Conservation (phyloP, 257 asterid genomes). For the Primulina huaijiensis region DNA sequence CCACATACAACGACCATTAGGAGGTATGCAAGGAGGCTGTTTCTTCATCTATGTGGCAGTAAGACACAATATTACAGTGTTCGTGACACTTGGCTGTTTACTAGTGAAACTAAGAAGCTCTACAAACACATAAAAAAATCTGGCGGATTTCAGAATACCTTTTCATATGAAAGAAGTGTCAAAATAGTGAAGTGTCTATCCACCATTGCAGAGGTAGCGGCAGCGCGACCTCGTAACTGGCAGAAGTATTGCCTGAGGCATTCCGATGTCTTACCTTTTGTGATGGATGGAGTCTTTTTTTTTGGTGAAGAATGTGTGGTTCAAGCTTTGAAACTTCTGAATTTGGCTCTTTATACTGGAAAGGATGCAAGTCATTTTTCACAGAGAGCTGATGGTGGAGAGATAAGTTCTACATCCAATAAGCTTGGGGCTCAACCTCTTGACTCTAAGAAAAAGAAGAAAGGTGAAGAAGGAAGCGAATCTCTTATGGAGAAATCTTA, state of each 20-base stretch:
- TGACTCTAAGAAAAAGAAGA: constrained; percentile 87
- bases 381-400: constrained; percentile 79
- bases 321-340: constrained; percentile 81
- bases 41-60: constrained; percentile 95
- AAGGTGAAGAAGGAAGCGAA: constrained; percentile 90
- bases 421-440: constrained; percentile 64
- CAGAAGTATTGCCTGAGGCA: constrained; percentile 92
- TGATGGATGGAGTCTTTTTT: constrained; percentile 77
- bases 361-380: constrained; percentile 62
- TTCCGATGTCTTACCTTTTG: constrained; percentile 71
- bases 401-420: constrained; percentile 49
- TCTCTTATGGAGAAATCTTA: constrained; percentile 68
- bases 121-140: constrained; percentile 83
- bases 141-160: constrained; percentile 83
- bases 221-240: constrained; percentile 97
- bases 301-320: constrained; percentile 91
- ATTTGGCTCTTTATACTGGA: constrained; percentile 87
- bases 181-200: constrained; percentile 88
- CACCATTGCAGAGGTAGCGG: constrained; percentile 89
- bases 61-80: constrained; percentile 97
- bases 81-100: constrained; percentile 94
- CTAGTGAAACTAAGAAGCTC: constrained; percentile 84
- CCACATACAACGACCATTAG: constrained; percentile 80
- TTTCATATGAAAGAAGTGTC: constrained; percentile 93
- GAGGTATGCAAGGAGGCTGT: constrained; percentile 93